Conservation (phyloP, 768 basidiomycete species). For the Infundibulicybe gibba region DNA sequence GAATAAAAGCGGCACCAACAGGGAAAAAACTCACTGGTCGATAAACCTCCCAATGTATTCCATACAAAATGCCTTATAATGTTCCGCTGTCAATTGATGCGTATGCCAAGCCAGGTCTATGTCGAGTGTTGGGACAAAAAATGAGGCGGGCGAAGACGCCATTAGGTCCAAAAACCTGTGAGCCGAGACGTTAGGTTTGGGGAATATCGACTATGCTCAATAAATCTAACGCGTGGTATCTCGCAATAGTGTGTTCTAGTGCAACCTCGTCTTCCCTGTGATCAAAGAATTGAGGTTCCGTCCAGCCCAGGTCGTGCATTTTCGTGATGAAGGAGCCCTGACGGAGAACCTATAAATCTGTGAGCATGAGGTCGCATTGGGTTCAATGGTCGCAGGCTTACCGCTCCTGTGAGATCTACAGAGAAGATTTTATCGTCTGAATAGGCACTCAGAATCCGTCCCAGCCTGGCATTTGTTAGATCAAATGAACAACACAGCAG, state of each 20-base stretch:
- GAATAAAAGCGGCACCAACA: not conserved
- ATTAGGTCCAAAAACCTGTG: conserved; percentile 46
- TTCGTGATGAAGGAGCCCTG: conserved; percentile 10
- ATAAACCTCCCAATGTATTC: conserved; percentile 33
- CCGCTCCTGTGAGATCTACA: conserved; percentile 10
- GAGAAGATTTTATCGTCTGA: conserved; percentile 35
- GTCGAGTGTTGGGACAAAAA: conserved; percentile 54
- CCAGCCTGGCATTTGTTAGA: conserved; percentile 18
- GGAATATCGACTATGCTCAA: not conserved
- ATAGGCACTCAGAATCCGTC: conserved; percentile 39
- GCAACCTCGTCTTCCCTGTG: conserved; percentile 29
- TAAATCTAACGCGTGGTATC: conserved; percentile 52
- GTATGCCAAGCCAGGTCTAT: conserved; percentile 70
- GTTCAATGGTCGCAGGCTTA: not conserved
- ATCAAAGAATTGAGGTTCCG: conserved; percentile 37
- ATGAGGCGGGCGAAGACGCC: conserved; percentile 26
- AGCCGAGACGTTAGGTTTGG: not conserved
- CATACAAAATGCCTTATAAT: conserved; percentile 39
- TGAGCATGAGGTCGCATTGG: too few species aligned
- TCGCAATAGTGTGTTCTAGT: conserved; percentile 44
- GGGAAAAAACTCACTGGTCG: conserved; percentile 38
- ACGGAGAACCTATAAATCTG: conserved; percentile 7
- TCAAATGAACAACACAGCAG: not conserved
- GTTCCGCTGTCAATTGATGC: conserved; percentile 45
- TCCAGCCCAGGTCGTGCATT: conserved; percentile 31